These are phyloP conservation scores for Chalaropsis ovoidea DNA, from an alignment of 2,329 filamentous ascomycete genomes.

Conservation along the genomic window DNA sequence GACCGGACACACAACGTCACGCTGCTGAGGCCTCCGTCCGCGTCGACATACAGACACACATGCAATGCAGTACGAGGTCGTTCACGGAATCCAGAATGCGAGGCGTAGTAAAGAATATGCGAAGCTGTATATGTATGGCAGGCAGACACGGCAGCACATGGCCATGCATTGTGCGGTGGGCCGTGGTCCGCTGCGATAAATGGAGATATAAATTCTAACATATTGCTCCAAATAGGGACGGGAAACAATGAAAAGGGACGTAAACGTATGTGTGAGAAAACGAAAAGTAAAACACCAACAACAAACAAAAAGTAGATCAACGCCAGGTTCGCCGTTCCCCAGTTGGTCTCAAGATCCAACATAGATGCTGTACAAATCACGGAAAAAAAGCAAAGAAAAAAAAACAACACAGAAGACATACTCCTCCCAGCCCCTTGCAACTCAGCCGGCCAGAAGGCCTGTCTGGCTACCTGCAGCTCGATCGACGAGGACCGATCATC, in stretches of 20 bases:
- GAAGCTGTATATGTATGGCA: no score
- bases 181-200: background rate
- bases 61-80: background rate
- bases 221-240: background rate
- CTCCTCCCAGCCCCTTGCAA: background rate
- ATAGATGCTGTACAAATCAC: slow-evolving; percentile 10
- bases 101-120: no score
- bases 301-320: slow-evolving; percentile 10
- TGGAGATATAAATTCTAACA: background rate
- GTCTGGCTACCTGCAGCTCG: no score
- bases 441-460: no score
- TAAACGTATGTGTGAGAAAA: background rate
- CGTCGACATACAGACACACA: no score
- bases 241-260: background rate
- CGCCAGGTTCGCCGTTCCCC: slow-evolving; percentile 6
- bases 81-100: background rate
- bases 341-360: slow-evolving; percentile 14
- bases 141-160: no score
- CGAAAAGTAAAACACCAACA: background rate
- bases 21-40: no score
- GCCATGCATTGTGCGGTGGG: no score
- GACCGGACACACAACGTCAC: no score
- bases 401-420: slow-evolving; percentile 7
- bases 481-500: background rate
- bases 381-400: background rate